Percentiles rank a stretch among this genome's conserved stretches.
phyloP scores from a whole-genome alignment of 2,329 filamentous ascomycete species.

The Hypoxylon sp. region DNA sequence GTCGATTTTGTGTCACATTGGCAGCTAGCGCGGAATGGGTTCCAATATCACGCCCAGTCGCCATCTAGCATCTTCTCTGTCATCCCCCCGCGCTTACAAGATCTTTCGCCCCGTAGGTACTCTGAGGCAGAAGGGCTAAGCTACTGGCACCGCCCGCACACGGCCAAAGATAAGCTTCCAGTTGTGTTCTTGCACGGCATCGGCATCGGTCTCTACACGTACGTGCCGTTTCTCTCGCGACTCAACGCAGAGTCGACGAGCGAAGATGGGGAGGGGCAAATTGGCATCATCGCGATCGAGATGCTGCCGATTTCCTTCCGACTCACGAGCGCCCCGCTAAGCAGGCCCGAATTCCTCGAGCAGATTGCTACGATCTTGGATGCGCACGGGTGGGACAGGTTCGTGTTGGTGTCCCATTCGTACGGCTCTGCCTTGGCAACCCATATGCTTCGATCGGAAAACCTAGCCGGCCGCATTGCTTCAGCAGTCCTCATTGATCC shows the following conservation, averaged over 20 bases:
- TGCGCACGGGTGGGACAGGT: constrained; percentile 63
- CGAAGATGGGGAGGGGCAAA: constrained; percentile 54
- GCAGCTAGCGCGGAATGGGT: constrained; percentile 57
- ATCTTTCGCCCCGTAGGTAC: constrained; percentile 53
- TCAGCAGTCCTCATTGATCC: constrained; percentile 64
- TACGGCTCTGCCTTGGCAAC: constrained; percentile 72
- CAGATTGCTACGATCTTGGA: constrained; percentile 67
- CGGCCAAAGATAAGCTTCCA: constrained; percentile 62
- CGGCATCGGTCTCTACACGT: constrained; percentile 72
- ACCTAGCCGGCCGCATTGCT: constrained; percentile 59
- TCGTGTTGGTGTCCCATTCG: constrained; percentile 69
- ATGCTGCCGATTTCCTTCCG: constrained; percentile 72
- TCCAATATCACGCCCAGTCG: constrained; percentile 59
- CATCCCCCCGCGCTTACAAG: constrained; percentile 66
- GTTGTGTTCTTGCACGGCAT: constrained; percentile 77
- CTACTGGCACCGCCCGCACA: constrained; percentile 74
- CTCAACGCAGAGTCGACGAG: constrained; percentile 52
- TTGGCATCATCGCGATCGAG: constrained; percentile 73
- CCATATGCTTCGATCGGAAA: constrained; percentile 63
- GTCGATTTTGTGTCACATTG: constrained; percentile 62
- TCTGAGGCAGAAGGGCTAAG: constrained; percentile 61
- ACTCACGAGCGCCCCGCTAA: constrained; percentile 62
- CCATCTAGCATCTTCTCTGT: constrained; percentile 52
- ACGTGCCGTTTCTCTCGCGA: constrained; percentile 64
- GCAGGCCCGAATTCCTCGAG: constrained; percentile 60